phyloP scores from a whole-genome alignment of 495 filamentous ascomycete genomes.

The Xylaria scruposa region DNA sequence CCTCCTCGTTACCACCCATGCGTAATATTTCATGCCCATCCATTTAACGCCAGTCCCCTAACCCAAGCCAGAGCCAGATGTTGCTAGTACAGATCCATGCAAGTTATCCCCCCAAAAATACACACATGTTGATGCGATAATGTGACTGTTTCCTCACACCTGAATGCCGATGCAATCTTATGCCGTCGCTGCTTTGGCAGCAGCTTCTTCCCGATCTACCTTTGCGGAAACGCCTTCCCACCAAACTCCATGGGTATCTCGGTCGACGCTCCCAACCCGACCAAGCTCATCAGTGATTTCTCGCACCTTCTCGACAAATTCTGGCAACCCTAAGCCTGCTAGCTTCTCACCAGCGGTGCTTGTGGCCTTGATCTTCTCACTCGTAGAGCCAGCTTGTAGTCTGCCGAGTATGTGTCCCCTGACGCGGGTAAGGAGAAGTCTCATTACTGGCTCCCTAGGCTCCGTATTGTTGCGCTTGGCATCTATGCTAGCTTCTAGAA shows the following conservation, averaged over 20 bases:
- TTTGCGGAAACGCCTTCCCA: slow-evolving; percentile 73
- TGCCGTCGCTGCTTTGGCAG: slow-evolving; percentile 24
- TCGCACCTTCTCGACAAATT: slow-evolving; percentile 87
- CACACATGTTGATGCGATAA: slow-evolving; percentile 26
- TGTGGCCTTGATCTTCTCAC: slow-evolving; percentile 80
- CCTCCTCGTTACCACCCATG: slow-evolving; percentile 26
- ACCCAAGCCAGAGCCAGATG: slow-evolving; percentile 31
- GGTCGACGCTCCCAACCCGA: slow-evolving; percentile 78
- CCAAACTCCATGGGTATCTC: slow-evolving; percentile 76
- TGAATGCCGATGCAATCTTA: slow-evolving; percentile 12
- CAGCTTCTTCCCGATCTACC: slow-evolving; percentile 45
- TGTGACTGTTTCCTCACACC: slow-evolving; percentile 9
- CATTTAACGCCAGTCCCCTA: slow-evolving; percentile 32
- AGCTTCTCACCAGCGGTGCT: slow-evolving; percentile 84
- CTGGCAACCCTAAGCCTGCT: slow-evolving; percentile 78
- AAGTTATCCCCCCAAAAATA: slow-evolving; percentile 24
- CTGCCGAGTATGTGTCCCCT: slow-evolving; percentile 77
- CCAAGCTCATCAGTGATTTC: slow-evolving; percentile 80
- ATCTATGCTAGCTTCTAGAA: slow-evolving; percentile 51
- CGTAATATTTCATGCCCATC: slow-evolving; percentile 28
- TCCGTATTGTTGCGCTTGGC: slow-evolving; percentile 45
- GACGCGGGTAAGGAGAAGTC: slow-evolving; percentile 77
- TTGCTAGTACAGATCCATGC: slow-evolving; percentile 30
- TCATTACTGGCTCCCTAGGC: slow-evolving; percentile 80
- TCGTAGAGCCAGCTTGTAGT: slow-evolving; percentile 75